Evolutionary conservation across 495 filamentous ascomycete genomes (phyloP).

Genomic region (Chaetomidium leptoderma): DNA sequence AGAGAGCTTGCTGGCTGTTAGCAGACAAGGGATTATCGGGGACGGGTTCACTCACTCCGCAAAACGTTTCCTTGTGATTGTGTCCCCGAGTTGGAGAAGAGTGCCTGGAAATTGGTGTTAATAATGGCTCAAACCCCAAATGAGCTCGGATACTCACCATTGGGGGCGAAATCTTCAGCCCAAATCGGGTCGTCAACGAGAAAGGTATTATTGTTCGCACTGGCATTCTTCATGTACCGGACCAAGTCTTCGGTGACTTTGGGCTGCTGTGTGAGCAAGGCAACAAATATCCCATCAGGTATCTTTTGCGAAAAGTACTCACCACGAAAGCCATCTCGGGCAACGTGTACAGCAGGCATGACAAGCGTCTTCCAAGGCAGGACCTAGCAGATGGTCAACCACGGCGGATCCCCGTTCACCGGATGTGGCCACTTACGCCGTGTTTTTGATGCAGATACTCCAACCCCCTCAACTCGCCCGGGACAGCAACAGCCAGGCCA

Average conservation of each 20-base stretch:
- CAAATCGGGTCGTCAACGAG: constrained; percentile 67
- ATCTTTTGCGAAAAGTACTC: neutral
- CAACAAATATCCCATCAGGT: too few relatives aligned
- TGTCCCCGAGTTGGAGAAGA: constrained; percentile 64
- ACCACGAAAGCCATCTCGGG: constrained; percentile 64
- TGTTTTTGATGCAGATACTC: constrained; percentile 70
- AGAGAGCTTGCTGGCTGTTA: constrained; percentile 50
- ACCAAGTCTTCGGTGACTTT: constrained; percentile 61
- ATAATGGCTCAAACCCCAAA: neutral
- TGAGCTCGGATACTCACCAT: constrained; percentile 39
- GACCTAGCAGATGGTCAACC: constrained; percentile 6
- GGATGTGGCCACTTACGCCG: constrained; percentile 24
- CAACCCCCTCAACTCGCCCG: constrained; percentile 76
- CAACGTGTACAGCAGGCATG: constrained; percentile 66
- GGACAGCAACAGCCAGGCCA: constrained; percentile 57
- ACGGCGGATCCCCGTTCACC: neutral
- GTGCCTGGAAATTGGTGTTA: constrained; percentile 26
- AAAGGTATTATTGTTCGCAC: constrained; percentile 49
- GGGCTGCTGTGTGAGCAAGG: constrained; percentile 7
- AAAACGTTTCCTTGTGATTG: constrained; percentile 71
- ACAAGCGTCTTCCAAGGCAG: constrained; percentile 50
- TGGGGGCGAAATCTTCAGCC: constrained; percentile 84
- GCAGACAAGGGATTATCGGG: neutral
- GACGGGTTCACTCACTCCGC: constrained; percentile 47
- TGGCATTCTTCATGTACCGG: constrained; percentile 55